phyloP scores from a whole-genome alignment of 805 yeast genomes.

The Maudiozyma saulgeensis region DNA sequence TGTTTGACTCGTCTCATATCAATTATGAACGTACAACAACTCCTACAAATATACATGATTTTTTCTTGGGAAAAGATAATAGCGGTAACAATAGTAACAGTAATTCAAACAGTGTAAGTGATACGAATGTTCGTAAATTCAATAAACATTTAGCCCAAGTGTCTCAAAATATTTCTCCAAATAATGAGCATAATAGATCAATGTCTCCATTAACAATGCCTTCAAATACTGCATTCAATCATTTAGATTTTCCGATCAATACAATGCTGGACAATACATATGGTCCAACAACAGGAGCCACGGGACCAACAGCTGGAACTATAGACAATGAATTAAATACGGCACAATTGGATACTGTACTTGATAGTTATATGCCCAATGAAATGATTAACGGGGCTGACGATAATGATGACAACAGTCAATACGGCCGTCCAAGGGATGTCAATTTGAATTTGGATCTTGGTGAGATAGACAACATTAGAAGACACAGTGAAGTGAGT shows the following conservation, averaged over 20 bases:
- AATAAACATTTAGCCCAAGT: background rate
- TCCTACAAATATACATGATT: constrained; percentile 3
- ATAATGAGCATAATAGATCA: background rate
- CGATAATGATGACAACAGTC: background rate
- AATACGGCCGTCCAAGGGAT: background rate
- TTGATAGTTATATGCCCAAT: constrained; percentile 2
- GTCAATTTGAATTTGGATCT: constrained; percentile 3
- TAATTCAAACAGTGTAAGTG: background rate
- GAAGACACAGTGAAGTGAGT: constrained; percentile 19
- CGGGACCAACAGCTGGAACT: background rate
- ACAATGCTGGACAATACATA: background rate
- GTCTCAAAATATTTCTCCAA: background rate
- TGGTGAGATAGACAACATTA: background rate
- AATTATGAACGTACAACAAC: constrained; percentile 1
- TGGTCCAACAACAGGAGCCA: background rate
- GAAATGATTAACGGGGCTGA: background rate
- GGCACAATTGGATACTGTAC: constrained; percentile 4
- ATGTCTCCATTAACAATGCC: background rate
- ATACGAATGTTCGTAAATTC: background rate
- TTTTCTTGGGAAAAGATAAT: background rate
- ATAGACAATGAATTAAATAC: background rate
- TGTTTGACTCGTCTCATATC: constrained; percentile 1
- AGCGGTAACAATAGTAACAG: background rate
- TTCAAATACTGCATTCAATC: background rate
- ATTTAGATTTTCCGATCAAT: background rate